Conservation (phyloP, 148 eudicot genomes). For the Chenopodium formosanum region DNA sequence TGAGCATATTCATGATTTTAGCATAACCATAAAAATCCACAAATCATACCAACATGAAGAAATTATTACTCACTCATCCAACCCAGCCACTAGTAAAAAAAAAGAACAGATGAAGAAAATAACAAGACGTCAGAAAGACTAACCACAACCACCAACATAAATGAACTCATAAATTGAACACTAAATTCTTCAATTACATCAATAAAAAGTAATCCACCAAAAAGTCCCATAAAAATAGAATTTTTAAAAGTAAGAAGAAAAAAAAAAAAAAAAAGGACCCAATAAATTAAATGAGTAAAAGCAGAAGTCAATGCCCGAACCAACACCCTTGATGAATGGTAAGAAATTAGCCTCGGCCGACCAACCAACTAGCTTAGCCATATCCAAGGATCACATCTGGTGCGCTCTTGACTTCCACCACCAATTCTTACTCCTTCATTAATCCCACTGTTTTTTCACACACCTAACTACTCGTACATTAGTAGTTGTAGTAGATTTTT, state of each 20-base stretch:
- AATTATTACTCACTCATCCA: not conserved
- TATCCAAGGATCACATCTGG: slow-evolving; percentile 62
- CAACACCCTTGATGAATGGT: slow-evolving; percentile 56
- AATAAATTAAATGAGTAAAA: slow-evolving; percentile 18
- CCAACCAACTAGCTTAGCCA: slow-evolving; percentile 35
- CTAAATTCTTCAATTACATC: slow-evolving; percentile 24
- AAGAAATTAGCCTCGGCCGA: slow-evolving; percentile 15
- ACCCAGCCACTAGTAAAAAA: not conserved
- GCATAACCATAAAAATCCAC: not conserved
- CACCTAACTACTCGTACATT: slow-evolving; percentile 14
- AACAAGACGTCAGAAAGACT: slow-evolving; percentile 18
- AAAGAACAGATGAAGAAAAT: not conserved
- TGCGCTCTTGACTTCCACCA: slow-evolving; percentile 99
- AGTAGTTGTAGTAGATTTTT: slow-evolving; percentile 2
- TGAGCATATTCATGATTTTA: not conserved
- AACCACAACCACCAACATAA: slow-evolving; percentile 23
- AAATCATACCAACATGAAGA: not conserved
- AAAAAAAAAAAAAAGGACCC: not conserved
- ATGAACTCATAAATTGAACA: slow-evolving; percentile 33
- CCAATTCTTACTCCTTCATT: slow-evolving; percentile 21
- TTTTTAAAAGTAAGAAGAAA: not conserved
- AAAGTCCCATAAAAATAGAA: not conserved
- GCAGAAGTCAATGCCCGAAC: slow-evolving; percentile 99
- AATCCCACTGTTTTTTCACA: slow-evolving; percentile 7
- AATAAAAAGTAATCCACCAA: not conserved